phyloP scores from a whole-genome alignment of 345 rosid genomes.

The Aurinia saxatilis region DNA sequence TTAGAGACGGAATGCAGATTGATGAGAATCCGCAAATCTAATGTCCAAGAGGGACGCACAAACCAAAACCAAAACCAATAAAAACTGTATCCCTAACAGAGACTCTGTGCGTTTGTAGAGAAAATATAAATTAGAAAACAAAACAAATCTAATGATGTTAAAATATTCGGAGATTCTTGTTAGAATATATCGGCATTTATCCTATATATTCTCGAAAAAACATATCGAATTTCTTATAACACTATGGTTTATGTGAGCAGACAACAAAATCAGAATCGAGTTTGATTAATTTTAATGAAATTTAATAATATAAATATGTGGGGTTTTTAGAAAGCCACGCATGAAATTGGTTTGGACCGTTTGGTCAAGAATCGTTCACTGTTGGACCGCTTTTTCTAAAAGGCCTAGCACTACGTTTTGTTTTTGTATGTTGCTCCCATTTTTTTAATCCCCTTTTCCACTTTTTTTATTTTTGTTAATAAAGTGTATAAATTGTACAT shows the following conservation, averaged over 20 bases:
- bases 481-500: neutral
- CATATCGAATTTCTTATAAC: slow-evolving; percentile 19
- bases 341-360: neutral
- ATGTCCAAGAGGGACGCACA: neutral
- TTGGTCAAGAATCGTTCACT: slow-evolving; percentile 7
- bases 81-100: too few relatives aligned
- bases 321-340: slow-evolving; percentile 23
- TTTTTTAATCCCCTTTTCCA: too few relatives aligned
- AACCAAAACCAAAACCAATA: too few relatives aligned
- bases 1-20: slow-evolving; percentile 2
- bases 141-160: too few relatives aligned
- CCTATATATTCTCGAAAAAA: slow-evolving; percentile 3
- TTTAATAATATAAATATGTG: neutral
- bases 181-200: neutral
- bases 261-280: slow-evolving; percentile 7
- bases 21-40: neutral
- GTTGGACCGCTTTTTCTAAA: slow-evolving; percentile 2
- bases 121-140: slow-evolving; percentile 1
- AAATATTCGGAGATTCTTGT: slow-evolving; percentile 2
- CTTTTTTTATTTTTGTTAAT: neutral
- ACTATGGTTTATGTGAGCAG: slow-evolving; percentile 13
- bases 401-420: too few relatives aligned
- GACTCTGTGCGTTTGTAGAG: neutral
- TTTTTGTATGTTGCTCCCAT: too few relatives aligned
- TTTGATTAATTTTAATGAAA: neutral